These are phyloP conservation scores for Russula ochroleuca DNA, from an alignment of 768 basidiomycete genomes.

Conservation along the genomic window DNA sequence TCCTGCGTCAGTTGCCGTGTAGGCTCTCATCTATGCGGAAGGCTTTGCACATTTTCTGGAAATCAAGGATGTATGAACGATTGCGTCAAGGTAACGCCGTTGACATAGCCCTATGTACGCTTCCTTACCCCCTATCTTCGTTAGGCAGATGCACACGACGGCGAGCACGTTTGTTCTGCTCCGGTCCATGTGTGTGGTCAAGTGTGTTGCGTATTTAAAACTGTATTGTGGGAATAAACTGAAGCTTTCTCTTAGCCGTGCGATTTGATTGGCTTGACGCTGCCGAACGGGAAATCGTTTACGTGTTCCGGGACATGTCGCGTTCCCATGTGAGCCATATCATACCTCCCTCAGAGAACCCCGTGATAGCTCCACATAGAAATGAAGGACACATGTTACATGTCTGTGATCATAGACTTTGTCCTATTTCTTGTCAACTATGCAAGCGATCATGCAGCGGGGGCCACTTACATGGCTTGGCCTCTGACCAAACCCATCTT, in stretches of 20 bases:
- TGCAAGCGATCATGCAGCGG: constrained; percentile 51
- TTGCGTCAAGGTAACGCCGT: constrained; percentile 46
- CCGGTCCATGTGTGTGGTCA: constrained; percentile 52
- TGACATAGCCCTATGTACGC: neutral
- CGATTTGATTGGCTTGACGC: constrained; percentile 15
- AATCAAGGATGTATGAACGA: constrained; percentile 48
- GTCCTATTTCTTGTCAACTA: constrained; percentile 51
- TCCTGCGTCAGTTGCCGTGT: constrained; percentile 41
- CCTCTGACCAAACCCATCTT: constrained; percentile 43
- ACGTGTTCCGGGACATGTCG: constrained; percentile 22
- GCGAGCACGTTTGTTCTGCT: constrained; percentile 52
- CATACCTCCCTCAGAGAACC: neutral
- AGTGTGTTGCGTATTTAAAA: constrained; percentile 34
- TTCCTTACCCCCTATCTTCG: neutral
- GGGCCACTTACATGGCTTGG: constrained; percentile 50
- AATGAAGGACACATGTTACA: constrained; percentile 45
- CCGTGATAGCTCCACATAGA: constrained; percentile 35
- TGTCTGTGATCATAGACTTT: constrained; percentile 48
- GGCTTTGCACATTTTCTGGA: constrained; percentile 43
- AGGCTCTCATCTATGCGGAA: constrained; percentile 51
- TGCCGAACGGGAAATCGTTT: constrained; percentile 16
- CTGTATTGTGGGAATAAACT: neutral
- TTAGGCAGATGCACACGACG: constrained; percentile 51
- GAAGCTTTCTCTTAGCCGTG: constrained; percentile 16
- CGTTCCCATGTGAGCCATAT: constrained; percentile 13